Percentiles rank a stretch among this genome's conserved stretches.
These are phyloP conservation scores for Vararia minispora DNA, from an alignment of 768 basidiomycete genomes.

Conservation along the genomic window DNA sequence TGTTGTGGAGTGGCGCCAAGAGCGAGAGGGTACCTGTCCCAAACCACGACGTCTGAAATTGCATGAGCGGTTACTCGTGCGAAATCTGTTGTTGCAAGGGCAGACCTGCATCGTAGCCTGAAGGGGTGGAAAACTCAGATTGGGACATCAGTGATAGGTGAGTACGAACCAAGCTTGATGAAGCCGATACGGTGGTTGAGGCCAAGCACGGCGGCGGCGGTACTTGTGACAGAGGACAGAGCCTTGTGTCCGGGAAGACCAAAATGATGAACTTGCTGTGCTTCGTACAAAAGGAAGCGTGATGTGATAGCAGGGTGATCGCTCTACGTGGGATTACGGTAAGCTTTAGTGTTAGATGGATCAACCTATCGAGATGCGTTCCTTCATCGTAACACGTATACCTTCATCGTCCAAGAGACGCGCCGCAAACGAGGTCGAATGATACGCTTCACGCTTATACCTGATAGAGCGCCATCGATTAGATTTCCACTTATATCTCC, in stretches of 20 bases:
- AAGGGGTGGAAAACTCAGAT: constrained; percentile 34
- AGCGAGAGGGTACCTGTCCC: constrained; percentile 66
- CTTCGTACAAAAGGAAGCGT: constrained; percentile 72
- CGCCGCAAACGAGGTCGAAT: constrained; percentile 72
- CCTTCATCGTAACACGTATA: constrained; percentile 69
- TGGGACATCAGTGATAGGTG: constrained; percentile 31
- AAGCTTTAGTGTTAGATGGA: neutral
- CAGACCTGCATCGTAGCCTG: no score
- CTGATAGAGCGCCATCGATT: constrained; percentile 18
- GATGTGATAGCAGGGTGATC: constrained; percentile 59
- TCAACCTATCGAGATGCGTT: constrained; percentile 10
- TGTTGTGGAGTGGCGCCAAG: constrained; percentile 65
- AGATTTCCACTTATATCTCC: neutral
- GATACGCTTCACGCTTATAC: constrained; percentile 74
- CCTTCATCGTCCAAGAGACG: constrained; percentile 60
- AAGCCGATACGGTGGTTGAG: constrained; percentile 76
- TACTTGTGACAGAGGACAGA: constrained; percentile 63
- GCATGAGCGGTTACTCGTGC: no score
- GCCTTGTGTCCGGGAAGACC: constrained; percentile 64
- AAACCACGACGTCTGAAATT: constrained; percentile 55
- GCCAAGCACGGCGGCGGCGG: constrained; percentile 63
- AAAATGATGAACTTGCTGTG: constrained; percentile 75
- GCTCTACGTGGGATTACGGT: constrained; percentile 33
- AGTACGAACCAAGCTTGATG: constrained; percentile 26
- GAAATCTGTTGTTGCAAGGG: no score